These are phyloP conservation scores for Aspergillus haitiensis DNA, from an alignment of 495 filamentous ascomycete species.

Conservation along the genomic window DNA sequence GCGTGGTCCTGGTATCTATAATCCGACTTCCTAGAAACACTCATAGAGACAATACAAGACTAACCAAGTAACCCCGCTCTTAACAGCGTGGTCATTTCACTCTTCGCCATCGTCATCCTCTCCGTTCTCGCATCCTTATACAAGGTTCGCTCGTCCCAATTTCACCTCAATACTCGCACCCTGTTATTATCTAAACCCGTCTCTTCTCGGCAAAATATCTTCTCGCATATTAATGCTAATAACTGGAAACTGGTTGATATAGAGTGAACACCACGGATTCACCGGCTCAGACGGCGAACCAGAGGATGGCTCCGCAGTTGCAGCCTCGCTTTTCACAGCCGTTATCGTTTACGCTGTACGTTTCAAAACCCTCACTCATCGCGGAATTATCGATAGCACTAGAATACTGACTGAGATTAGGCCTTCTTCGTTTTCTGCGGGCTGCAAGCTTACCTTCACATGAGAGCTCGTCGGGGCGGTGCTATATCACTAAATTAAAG, in stretches of 20 bases:
- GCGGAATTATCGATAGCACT: too few relatives aligned
- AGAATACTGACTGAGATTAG: slow-evolving; percentile 43
- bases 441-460: slow-evolving; percentile 77
- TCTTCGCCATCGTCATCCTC: slow-evolving; percentile 86
- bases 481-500: slow-evolving; percentile 70
- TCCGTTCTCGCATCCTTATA: slow-evolving; percentile 78
- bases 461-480: slow-evolving; percentile 73
- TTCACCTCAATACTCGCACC: slow-evolving; percentile 13
- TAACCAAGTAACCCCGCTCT: slow-evolving; percentile 5
- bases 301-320: slow-evolving; percentile 71
- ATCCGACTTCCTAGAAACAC: slow-evolving; percentile 15
- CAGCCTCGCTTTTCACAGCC: slow-evolving; percentile 77
- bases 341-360: slow-evolving; percentile 83
- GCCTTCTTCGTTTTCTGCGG: slow-evolving; percentile 88
- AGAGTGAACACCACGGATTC: slow-evolving; percentile 75
- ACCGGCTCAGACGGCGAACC: slow-evolving; percentile 75
- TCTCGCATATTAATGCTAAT: background rate
- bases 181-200: slow-evolving; percentile 4
- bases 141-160: slow-evolving; percentile 49
- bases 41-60: background rate
- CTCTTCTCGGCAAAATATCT: background rate
- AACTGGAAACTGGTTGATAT: slow-evolving; percentile 1
- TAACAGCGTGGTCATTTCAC: slow-evolving; percentile 77
- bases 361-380: slow-evolving; percentile 10
- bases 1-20: slow-evolving; percentile 81